A percentile compares a stretch with the other conserved stretches of the same genome.
phyloP scores from a whole-genome alignment of 768 basidiomycete species.

The Hygrocybe punicea region DNA sequence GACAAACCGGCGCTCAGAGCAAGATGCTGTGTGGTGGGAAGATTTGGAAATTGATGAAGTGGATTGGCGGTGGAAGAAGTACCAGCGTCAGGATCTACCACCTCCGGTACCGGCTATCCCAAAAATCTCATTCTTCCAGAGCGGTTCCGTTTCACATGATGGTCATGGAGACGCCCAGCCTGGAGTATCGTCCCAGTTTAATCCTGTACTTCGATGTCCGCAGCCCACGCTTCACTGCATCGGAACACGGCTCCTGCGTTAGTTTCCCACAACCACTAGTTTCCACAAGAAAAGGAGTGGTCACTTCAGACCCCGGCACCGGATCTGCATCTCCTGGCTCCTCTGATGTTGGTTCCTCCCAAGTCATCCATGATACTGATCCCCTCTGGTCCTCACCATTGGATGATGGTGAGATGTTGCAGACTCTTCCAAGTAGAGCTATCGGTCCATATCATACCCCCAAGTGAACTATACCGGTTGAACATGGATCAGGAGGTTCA shows the following conservation, averaged over 20 bases:
- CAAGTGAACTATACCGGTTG: conserved; percentile 51
- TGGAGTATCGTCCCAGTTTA: conserved; percentile 17
- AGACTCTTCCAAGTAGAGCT: conserved; percentile 38
- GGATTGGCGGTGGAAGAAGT: conserved; percentile 63
- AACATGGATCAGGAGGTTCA: conserved; percentile 21
- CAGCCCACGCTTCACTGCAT: conserved; percentile 5
- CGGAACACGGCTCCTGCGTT: conserved; percentile 9
- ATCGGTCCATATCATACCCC: conserved; percentile 52
- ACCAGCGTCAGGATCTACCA: conserved; percentile 25
- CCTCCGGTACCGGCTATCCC: conserved; percentile 65
- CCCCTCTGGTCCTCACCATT: conserved; percentile 55
- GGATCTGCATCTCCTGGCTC: conserved; percentile 61
- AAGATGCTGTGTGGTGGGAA: conserved; percentile 32
- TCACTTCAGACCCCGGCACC: conserved; percentile 48
- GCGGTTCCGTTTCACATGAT: conserved; percentile 12
- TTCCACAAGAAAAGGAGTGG: conserved; percentile 1
- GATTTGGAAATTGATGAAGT: conserved; percentile 68
- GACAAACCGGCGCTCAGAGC: background rate
- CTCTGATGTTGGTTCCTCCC: conserved; percentile 55
- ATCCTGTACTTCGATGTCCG: conserved; percentile 22
- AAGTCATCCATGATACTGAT: no score
- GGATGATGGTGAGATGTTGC: conserved; percentile 42
- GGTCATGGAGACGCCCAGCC: conserved; percentile 14
- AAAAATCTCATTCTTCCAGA: conserved; percentile 29
- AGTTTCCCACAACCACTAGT: conserved; percentile 9